Evolutionary conservation across 164 flowering plant genomes (phyloP), one percentile per base, ranked within the genome.

Genomic region (Protea cynaroides): DNA sequence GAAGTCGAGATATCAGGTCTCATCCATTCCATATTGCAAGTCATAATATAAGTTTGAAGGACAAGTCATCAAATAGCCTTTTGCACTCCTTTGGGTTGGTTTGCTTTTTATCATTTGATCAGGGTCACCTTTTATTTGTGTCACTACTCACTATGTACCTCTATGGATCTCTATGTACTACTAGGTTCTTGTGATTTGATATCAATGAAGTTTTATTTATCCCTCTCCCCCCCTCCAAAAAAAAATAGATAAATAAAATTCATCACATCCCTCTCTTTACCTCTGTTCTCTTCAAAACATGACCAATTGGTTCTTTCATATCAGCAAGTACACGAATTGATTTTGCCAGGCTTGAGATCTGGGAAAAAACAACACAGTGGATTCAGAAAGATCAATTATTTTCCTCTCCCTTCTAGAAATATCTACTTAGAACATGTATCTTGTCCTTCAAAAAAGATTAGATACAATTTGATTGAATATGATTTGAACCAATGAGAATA

Each of bases 241-340:
- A 12, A 12, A 40, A 40, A 8, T 40, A 40, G n/a, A n/a, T n/a
- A n/a, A n/a, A n/a, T n/a, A n/a, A n/a, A n/a, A n/a, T n/a, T 40
- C 46, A 40, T 40, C 46, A 40, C 8, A 40, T 40, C 46, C 46
- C 14, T 64, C 56, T 58, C 19, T 69, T 64, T 68, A 90, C 99
- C 97, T 90, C 84, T 9, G 97, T 95, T 80, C 71, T 83, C 73
- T 84, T 95, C 65, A 85, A 61, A 64, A 90, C 80, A 49, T 65
- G 82, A 55, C 97, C 96, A 79, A 95, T 81, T 58, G 99, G 99
- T 53, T 95, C 98, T 55, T 95, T 86, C 94, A 92, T 92, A 72
- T 86, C 77, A 43, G 99, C 98, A 69, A 95, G 96, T 46, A 77
- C 80, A 64, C 98, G 97, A 67, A 95, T 78, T 24, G 92, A 79